Evolutionary conservation across 2,329 filamentous ascomycete species (phyloP).

Genomic region (Capronia coronata): DNA sequence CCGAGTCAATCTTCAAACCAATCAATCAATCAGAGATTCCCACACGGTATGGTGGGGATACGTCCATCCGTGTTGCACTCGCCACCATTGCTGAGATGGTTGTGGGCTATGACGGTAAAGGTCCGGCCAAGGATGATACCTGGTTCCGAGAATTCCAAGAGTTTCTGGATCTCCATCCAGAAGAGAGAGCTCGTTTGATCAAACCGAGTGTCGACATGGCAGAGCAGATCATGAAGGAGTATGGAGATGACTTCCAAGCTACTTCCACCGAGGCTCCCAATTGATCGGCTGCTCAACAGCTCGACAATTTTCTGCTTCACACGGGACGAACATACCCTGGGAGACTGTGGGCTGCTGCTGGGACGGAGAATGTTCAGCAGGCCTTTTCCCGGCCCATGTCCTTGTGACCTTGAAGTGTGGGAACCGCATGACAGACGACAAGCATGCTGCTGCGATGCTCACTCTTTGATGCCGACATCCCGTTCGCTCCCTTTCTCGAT

Average conservation of each 20-base stretch:
- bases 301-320: background rate
- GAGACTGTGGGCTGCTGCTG: too few species aligned
- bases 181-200: conserved; percentile 29
- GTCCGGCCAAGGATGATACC: conserved; percentile 23
- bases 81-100: conserved; percentile 26
- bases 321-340: background rate
- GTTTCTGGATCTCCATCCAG: conserved; percentile 31
- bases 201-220: conserved; percentile 26
- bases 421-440: too few species aligned
- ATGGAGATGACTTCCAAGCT: conserved; percentile 14
- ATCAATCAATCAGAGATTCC: conserved; percentile 26
- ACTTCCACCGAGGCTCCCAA: background rate
- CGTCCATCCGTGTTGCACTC: conserved; percentile 23
- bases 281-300: background rate
- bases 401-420: too few species aligned
- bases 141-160: conserved; percentile 38
- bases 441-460: too few species aligned
- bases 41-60: conserved; percentile 25
- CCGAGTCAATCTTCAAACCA: conserved; percentile 22
- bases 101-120: conserved; percentile 28
- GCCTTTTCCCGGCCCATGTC: too few species aligned
- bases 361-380: too few species aligned
- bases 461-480: too few species aligned
- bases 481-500: too few species aligned
- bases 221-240: conserved; percentile 16